Percentiles rank a stretch among this genome's conserved stretches.
Conservation (phyloP, 2,329 filamentous ascomycete species). For the Botrytis porri region DNA sequence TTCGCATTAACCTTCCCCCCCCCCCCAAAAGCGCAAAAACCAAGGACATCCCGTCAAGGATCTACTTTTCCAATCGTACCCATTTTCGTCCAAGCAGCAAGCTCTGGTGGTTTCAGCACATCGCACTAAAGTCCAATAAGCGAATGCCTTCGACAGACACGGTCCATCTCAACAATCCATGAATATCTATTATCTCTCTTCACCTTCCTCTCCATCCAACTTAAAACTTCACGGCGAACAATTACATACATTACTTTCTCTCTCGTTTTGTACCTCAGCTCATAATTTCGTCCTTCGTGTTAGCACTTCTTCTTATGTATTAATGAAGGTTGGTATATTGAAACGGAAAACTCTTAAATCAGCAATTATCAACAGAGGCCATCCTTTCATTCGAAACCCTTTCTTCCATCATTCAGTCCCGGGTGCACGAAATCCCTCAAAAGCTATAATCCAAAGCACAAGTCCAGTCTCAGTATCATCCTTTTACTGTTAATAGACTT, state of each 20-base stretch:
- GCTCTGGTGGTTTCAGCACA: slow-evolving; percentile 9
- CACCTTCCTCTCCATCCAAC: slow-evolving; percentile 6
- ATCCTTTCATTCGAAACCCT: slow-evolving; percentile 10
- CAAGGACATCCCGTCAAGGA: neutral
- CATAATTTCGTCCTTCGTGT: slow-evolving; percentile 1
- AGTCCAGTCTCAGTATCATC: slow-evolving; percentile 16
- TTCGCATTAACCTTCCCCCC: neutral
- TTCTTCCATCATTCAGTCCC: slow-evolving; percentile 3
- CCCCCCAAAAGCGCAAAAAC: neutral
- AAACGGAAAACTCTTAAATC: slow-evolving; percentile 10
- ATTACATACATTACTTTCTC: neutral
- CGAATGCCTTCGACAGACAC: slow-evolving; percentile 9
- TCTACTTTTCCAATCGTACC: neutral
- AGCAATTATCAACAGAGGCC: slow-evolving; percentile 10
- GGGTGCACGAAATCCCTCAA: neutral
- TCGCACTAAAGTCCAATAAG: neutral
- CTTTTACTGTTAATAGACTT: slow-evolving; percentile 22
- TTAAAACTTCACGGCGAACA: neutral
- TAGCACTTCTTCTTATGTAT: slow-evolving; percentile 19
- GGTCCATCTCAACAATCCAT: slow-evolving; percentile 12
- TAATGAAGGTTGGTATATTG: slow-evolving; percentile 21
- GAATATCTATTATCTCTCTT: neutral
- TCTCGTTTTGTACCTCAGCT: neutral
- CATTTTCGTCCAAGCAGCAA: neutral
- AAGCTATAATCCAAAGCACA: slow-evolving; percentile 19